phyloP scores from a whole-genome alignment of 2,329 filamentous ascomycete genomes.

The Pyrenophora teres region DNA sequence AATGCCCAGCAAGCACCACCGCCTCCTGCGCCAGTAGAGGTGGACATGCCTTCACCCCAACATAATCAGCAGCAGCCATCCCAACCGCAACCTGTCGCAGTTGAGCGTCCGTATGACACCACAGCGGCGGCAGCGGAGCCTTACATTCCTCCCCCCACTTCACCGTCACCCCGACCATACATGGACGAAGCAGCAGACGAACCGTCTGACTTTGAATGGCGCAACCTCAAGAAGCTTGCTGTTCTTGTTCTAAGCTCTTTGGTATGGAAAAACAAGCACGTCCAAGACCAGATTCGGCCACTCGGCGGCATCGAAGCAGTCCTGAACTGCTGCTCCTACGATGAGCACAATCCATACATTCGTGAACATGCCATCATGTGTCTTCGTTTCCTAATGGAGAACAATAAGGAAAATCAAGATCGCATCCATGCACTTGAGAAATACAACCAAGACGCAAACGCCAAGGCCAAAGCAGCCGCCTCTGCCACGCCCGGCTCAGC shows the following conservation, averaged over 20 bases:
- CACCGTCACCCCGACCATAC: conserved; percentile 51
- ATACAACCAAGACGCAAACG: conserved; percentile 28
- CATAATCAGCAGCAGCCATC: conserved; percentile 31
- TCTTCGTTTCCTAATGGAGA: conserved; percentile 64
- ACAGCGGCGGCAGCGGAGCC: conserved; percentile 52
- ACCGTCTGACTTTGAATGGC: conserved; percentile 71
- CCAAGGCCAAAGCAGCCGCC: conserved; percentile 16
- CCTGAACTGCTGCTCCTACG: conserved; percentile 86
- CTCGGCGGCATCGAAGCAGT: conserved; percentile 86
- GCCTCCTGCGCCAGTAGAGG: conserved; percentile 37
- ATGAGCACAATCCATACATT: conserved; percentile 92
- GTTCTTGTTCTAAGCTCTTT: conserved; percentile 88
- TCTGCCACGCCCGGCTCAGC: neutral
- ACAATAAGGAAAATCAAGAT: conserved; percentile 72
- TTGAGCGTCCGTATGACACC: conserved; percentile 69
- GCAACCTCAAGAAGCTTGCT: conserved; percentile 88
- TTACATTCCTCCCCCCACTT: conserved; percentile 46
- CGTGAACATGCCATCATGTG: conserved; percentile 74
- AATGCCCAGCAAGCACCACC: conserved; percentile 37
- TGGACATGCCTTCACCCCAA: conserved; percentile 14
- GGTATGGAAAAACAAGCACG: conserved; percentile 81
- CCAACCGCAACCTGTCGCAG: conserved; percentile 49
- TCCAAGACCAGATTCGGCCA: conserved; percentile 85
- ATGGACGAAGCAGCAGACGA: conserved; percentile 58
- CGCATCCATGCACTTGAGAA: conserved; percentile 67